phyloP scores from a whole-genome alignment of 768 basidiomycete genomes.

The Termitomyces sp. region DNA sequence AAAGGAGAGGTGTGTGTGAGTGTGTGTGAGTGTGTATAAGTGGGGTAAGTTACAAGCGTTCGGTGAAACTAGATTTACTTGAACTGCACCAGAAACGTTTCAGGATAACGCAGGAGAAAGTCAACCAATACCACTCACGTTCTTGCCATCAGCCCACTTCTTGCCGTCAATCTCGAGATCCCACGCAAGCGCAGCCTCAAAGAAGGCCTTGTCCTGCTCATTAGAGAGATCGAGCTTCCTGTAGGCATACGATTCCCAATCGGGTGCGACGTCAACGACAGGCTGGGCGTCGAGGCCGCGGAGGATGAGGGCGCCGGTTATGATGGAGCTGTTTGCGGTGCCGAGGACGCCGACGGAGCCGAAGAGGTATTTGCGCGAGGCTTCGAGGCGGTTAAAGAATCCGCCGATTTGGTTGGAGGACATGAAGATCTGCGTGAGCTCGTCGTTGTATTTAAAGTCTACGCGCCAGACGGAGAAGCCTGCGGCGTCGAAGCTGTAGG shows the following conservation, averaged over 20 bases:
- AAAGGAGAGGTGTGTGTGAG: neutral
- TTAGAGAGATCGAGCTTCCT: slow-evolving; percentile 71
- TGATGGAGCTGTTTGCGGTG: slow-evolving; percentile 66
- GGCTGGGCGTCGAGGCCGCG: slow-evolving; percentile 73
- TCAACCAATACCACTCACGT: slow-evolving; percentile 49
- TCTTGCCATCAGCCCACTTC: slow-evolving; percentile 89
- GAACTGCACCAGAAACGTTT: slow-evolving; percentile 18
- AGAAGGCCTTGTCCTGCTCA: slow-evolving; percentile 78
- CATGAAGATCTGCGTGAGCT: slow-evolving; percentile 92
- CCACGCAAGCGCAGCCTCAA: slow-evolving; percentile 92
- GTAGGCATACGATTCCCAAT: slow-evolving; percentile 87
- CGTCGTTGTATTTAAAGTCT: slow-evolving; percentile 95
- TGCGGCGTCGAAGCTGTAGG: slow-evolving; percentile 81
- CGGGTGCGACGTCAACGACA: slow-evolving; percentile 78
- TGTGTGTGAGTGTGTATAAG: neutral
- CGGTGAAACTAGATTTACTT: slow-evolving; percentile 20
- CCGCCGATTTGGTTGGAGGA: slow-evolving; percentile 90
- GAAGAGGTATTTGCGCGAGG: slow-evolving; percentile 94
- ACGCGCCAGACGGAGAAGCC: slow-evolving; percentile 91
- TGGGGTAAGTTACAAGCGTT: slow-evolving; percentile 2
- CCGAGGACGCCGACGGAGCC: slow-evolving; percentile 92
- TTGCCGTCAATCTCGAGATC: slow-evolving; percentile 85
- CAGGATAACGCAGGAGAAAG: neutral
- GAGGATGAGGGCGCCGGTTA: slow-evolving; percentile 76
- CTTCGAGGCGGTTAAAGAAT: slow-evolving; percentile 98